Evolutionary conservation across 2,329 filamentous ascomycete genomes (phyloP).

Genomic region (Bipolaris victoriae): DNA sequence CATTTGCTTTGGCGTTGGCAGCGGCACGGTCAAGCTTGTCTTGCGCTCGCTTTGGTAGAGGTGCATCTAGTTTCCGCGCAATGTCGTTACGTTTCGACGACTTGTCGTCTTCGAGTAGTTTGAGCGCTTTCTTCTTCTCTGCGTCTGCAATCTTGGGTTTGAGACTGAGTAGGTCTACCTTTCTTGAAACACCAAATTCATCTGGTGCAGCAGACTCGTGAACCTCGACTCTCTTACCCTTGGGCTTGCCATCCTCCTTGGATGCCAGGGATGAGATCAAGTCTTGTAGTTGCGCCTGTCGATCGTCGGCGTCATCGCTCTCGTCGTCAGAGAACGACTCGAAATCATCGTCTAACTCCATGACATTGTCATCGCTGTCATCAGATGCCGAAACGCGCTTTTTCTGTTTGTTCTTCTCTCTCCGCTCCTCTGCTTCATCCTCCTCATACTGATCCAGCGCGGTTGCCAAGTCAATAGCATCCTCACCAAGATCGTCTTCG

Average conservation of each 20-base stretch:
- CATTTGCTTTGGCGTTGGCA: constrained; percentile 89
- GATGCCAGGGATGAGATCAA: constrained; percentile 70
- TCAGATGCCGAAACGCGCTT: constrained; percentile 51
- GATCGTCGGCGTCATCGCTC: constrained; percentile 55
- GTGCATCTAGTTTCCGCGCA: constrained; percentile 77
- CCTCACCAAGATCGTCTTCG: constrained; percentile 68
- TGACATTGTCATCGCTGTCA: constrained; percentile 60
- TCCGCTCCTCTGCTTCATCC: constrained; percentile 41
- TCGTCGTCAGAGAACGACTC: constrained; percentile 57
- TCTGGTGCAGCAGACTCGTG: constrained; percentile 67
- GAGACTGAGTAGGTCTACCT: constrained; percentile 78
- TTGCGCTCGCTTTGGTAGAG: constrained; percentile 84
- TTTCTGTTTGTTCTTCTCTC: constrained; percentile 39
- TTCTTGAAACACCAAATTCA: constrained; percentile 66
- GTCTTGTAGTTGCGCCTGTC: constrained; percentile 68
- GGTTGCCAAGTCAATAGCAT: constrained; percentile 67
- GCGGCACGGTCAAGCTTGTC: constrained; percentile 80
- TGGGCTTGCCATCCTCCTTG: constrained; percentile 46
- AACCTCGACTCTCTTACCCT: constrained; percentile 50
- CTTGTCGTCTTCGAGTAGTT: constrained; percentile 72
- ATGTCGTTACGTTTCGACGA: constrained; percentile 62
- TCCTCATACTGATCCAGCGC: constrained; percentile 61
- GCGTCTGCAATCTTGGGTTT: constrained; percentile 75
- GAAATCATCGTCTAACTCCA: constrained; percentile 56
- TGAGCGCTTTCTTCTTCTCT: constrained; percentile 77